Evolutionary conservation across 352 stramenopile genomes (phyloP).

Genomic region (Globisporangium lucens): DNA sequence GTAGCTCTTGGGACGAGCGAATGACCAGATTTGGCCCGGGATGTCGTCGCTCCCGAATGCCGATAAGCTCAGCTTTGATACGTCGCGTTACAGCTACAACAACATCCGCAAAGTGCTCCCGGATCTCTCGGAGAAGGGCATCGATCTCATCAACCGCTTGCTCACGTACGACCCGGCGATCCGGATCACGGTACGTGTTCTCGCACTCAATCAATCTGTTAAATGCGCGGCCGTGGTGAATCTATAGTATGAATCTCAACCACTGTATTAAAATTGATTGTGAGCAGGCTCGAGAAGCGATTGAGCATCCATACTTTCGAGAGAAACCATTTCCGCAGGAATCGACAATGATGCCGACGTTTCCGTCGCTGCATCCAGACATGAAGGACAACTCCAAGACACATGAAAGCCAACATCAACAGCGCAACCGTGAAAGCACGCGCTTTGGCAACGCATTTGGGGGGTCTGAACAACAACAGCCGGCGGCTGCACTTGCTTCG

Average conservation of each 20-base stretch:
- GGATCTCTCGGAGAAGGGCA: conserved; percentile 37
- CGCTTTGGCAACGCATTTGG: conserved; percentile 17
- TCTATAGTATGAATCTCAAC: not conserved
- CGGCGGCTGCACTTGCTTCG: not conserved
- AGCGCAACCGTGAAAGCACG: conserved; percentile 11
- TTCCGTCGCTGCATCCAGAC: conserved; percentile 49
- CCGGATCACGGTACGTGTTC: conserved; percentile 40
- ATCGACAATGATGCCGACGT: conserved; percentile 59
- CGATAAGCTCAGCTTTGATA: conserved; percentile 36
- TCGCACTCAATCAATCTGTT: not conserved
- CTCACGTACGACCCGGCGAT: conserved; percentile 50
- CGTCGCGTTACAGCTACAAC: conserved; percentile 34
- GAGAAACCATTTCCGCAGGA: conserved; percentile 64
- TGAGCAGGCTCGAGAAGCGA: conserved; percentile 37
- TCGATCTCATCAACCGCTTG: conserved; percentile 46
- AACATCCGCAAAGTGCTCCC: conserved; percentile 34
- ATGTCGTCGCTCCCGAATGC: conserved; percentile 42
- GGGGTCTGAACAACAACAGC: not conserved
- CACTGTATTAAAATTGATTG: not conserved
- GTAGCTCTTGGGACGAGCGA: conserved; percentile 59
- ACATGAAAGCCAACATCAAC: not conserved
- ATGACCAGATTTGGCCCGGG: conserved; percentile 53
- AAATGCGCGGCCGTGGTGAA: not conserved
- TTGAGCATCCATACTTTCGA: conserved; percentile 59
- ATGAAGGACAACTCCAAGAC: conserved; percentile 21